Evolutionary conservation across 345 rosid species (phyloP), one percentile per base, ranked within the genome.

Genomic region (Salix viminalis): DNA sequence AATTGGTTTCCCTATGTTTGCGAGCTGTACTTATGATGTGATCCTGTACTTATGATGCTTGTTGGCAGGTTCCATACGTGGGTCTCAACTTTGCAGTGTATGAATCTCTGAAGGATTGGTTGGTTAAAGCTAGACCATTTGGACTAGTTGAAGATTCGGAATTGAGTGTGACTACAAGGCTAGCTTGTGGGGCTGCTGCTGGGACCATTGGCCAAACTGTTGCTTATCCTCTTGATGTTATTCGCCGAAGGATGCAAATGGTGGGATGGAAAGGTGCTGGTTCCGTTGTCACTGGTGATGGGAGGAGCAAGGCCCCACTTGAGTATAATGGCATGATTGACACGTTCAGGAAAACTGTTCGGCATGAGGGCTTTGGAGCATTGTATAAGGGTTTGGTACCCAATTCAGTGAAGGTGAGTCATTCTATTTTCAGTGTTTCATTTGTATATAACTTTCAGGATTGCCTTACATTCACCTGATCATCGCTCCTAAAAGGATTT

Each of bases 171-270:
- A 77, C 85, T 4, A 96, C 98, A 62, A 94, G 97, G 83, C 97
- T 96, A 75, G 93, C 96, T 14, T 96, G 99, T 82, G 99, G 98
- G 44, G 98, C 98, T 74, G 85, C 86, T 65, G 99, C 98, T 58
- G 99, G 99, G 84, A 94, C 97, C 34, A 79, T 96, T 56, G 99
- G 98, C 70, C 98, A 94, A 85, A 96, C 99, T 23, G 88, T 96
- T 77, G 98, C 99, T 72, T 96, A 94, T 77, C 97, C 98, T 61
- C 97, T 94, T 12, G 99, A 96, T 86, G 99, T 92, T 81, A 91
- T 96, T 67, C 95, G 97, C 61, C 87, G 98, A 77, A 87, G 97
- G 83, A 94, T 96, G 99, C 98, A 96, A 81, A 94, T 96, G 98
- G 98, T 87, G 5, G 99, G 99, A 26, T 92, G 98, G 98, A 94